Percentiles rank a stretch among this genome's conserved stretches.
Evolutionary conservation across 176 grass and related monocot genomes (phyloP).

Genomic region (Oryza meridionalis): DNA sequence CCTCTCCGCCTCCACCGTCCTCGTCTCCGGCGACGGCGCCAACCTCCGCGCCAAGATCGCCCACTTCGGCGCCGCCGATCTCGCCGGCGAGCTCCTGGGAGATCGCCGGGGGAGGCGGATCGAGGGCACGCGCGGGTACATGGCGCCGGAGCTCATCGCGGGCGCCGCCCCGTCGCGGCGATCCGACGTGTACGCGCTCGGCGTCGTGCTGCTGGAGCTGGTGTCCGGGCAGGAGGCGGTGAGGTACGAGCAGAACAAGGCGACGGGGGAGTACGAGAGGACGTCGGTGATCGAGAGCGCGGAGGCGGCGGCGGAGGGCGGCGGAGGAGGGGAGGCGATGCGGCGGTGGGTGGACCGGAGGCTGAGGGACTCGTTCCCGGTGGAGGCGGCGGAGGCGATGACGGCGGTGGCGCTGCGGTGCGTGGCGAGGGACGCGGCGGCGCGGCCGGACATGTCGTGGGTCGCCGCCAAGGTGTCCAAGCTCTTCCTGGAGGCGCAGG

Average conservation of each 20-base stretch:
- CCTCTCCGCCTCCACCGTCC: slow-evolving; percentile 70
- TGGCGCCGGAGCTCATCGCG: slow-evolving; percentile 64
- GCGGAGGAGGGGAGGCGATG: slow-evolving; percentile 49
- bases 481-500: slow-evolving; percentile 79
- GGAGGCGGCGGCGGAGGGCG: slow-evolving; percentile 19
- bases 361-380: slow-evolving; percentile 74
- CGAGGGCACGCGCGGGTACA: slow-evolving; percentile 83
- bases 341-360: slow-evolving; percentile 81
- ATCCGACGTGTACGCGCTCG: slow-evolving; percentile 78
- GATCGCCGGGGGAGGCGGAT: slow-evolving; percentile 51
- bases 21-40: slow-evolving; percentile 58
- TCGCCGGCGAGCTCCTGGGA: slow-evolving; percentile 61
- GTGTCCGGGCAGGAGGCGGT: slow-evolving; percentile 73
- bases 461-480: slow-evolving; percentile 76
- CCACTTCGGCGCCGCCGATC: slow-evolving; percentile 75
- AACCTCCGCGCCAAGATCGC: slow-evolving; percentile 73
- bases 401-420: slow-evolving; percentile 68
- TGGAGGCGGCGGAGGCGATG: slow-evolving; percentile 54
- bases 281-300: slow-evolving; percentile 78
- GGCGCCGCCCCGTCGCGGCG: slow-evolving; percentile 44
- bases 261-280: slow-evolving; percentile 48
- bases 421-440: slow-evolving; percentile 46
- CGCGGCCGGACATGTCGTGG: slow-evolving; percentile 74
- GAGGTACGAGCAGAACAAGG: slow-evolving; percentile 49
- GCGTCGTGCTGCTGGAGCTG: slow-evolving; percentile 78